Evolutionary conservation across 192 early-diverging fungal genomes (phyloP), one percentile per base, ranked within the genome.

Genomic region (Coemansia sp.): DNA sequence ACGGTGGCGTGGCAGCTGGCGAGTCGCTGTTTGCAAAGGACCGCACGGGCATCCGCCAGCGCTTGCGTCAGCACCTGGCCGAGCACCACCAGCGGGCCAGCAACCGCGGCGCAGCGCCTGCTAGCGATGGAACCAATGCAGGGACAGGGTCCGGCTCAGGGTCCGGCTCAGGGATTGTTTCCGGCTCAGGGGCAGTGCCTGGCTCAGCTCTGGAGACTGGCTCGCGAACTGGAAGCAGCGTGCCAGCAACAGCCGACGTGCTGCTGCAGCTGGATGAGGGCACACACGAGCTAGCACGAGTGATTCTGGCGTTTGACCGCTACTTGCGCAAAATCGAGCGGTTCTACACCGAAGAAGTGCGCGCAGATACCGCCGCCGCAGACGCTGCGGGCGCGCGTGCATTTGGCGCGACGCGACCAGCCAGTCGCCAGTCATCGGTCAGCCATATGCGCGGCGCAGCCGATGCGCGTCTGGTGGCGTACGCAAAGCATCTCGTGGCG

Each of bases 51-150:
- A 76, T 76, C 39, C 79, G 74, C 63, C 73, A 76, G 74, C 79
- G 79, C 19, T 64, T 81, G 63, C 79, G 79, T 52, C 79, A 81
- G 74, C 79, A 81, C 32, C 63, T 76, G 43, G 79, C 79, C 41
- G 79, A 81, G 63, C 74, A 81, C 60, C 73, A 75, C 67, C 73
- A 81, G 66, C 70, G 73, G 29, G 66, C 60, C 17, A 76, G 56
- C 63, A 56, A 39, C 24, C 52, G 52, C 24, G 21, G 22, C 52
- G 24, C 52, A 25, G 21, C 52, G 8, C 24, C 52, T 7, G 52
- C 21, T 25, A 53, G 49, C 15, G 32, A 35, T 35, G 32, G 32
- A 35, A 35, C 32, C 7, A 35, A 35, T 35, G 49, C 49, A 9
- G 22, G 49, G 17, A 17, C 49, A 21, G 32, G 32, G 32, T 1